Conservation (phyloP, 108 stramenopile genomes). For the Cyclotella choctawhatcheeana region DNA sequence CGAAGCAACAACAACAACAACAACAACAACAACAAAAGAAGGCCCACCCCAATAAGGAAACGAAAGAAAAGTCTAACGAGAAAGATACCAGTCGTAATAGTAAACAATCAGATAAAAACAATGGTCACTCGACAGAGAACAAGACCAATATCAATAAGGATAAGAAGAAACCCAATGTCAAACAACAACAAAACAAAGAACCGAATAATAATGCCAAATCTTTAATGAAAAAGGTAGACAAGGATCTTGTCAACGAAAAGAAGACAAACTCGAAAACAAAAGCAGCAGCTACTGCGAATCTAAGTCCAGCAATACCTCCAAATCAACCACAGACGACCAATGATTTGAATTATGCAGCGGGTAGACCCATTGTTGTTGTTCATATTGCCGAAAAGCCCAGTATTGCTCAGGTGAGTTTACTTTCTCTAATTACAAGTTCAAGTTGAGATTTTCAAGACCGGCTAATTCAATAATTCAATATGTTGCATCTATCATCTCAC, state of each 20-base stretch:
- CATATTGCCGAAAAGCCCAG: constrained; percentile 89
- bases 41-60: too few relatives aligned
- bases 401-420: constrained; percentile 61
- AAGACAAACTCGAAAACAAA: background rate
- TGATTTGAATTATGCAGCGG: constrained; percentile 74
- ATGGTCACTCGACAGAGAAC: too few relatives aligned
- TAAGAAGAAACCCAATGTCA: too few relatives aligned
- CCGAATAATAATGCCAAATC: background rate
- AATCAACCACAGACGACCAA: constrained; percentile 87
- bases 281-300: background rate
- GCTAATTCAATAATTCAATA: background rate
- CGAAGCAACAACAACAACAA: too few relatives aligned
- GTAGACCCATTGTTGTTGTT: constrained; percentile 69
- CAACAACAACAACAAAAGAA: too few relatives aligned
- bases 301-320: constrained; percentile 59
- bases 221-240: background rate
- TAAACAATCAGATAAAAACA: too few relatives aligned
- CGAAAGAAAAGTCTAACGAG: too few relatives aligned
- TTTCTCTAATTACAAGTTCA: background rate
- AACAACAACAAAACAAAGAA: background rate
- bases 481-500: background rate
- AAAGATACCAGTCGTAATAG: too few relatives aligned
- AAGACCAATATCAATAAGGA: too few relatives aligned
- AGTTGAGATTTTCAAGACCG: too few relatives aligned
- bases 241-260: background rate